These are phyloP conservation scores for Trypethelium eluteriae DNA, from an alignment of 495 filamentous ascomycete genomes.

Conservation along the genomic window DNA sequence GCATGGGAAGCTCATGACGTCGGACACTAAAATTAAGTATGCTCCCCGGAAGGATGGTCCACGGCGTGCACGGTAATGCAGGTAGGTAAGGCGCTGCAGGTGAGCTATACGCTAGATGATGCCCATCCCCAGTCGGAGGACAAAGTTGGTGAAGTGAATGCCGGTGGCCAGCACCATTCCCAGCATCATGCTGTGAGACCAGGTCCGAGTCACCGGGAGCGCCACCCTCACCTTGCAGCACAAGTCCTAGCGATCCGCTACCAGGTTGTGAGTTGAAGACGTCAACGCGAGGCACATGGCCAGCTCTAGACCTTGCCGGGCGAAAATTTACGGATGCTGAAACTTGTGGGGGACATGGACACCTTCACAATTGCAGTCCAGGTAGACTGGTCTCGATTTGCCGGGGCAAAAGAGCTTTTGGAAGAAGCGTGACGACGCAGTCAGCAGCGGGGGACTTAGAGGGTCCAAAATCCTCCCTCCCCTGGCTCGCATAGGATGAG, in stretches of 20 bases:
- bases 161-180: not conserved
- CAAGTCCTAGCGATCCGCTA: not conserved
- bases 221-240: not conserved
- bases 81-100: not conserved
- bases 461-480: not conserved
- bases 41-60: not conserved
- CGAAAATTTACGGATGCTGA: not conserved
- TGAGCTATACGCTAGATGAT: not conserved
- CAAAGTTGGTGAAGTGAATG: not conserved
- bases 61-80: not conserved
- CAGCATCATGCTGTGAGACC: slow-evolving; percentile 2
- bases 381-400: slow-evolving; percentile 3
- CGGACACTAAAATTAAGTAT: not conserved
- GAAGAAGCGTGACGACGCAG: not conserved
- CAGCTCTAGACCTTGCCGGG: not conserved
- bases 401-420: not conserved
- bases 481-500: not conserved
- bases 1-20: slow-evolving; percentile 3
- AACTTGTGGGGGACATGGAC: not conserved
- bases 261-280: not conserved
- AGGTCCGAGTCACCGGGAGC: not conserved
- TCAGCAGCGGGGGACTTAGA: slow-evolving; percentile 1
- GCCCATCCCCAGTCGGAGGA: not conserved
- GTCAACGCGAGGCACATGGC: not conserved
- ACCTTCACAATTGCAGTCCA: not conserved